Evolutionary conservation across 352 stramenopile species (phyloP), one percentile per base, ranked within the genome.

Genomic region (Pythium volutum): DNA sequence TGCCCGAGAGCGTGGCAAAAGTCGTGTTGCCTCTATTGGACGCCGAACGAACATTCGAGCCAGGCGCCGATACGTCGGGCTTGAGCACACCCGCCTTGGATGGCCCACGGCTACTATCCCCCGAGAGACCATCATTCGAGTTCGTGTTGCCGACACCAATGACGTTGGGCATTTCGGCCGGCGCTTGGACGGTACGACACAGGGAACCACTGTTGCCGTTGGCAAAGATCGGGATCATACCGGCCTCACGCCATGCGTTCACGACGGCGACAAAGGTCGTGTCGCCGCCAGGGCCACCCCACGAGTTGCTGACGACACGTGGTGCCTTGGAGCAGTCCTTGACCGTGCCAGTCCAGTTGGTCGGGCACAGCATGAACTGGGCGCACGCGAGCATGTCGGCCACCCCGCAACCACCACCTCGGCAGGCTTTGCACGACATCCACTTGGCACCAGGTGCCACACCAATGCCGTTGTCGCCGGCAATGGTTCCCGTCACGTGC

Each of bases 381-480:
- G 36, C 36, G 36, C 68, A 75, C 22, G 31, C 42, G 2, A 72
- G 26, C n/a, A 75, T 27, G 20, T 62, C 63, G 4, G 56, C 50
- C 52, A 61, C 47, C n/a, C 41, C 29, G 42, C 67, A 71, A 25
- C 29, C 31, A 11, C 11, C 27, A 2, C 16, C 64, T 46, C 39
- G 46, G 36, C 45, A 57, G 36, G 46, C 36, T n/a, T 22, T 23
- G 57, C 74, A 81, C 3, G 65, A 9, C 10, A 81, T 81, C 59
- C 56, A 81, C 49, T 57, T 67, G 16, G 69, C 65, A 10, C 71
- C 64, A 6, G 73, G 73, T 1, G 74, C 74, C 12, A 81, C 74
- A 55, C 74, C 74, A 27, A 76, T 51, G 29, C 74, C 70, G 11
- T 70, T 52, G 9, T 36, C 23, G 25, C 74, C 74, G 12, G 58